Evolutionary conservation across 768 basidiomycete species (phyloP).

Genomic region (Russula foetens): DNA sequence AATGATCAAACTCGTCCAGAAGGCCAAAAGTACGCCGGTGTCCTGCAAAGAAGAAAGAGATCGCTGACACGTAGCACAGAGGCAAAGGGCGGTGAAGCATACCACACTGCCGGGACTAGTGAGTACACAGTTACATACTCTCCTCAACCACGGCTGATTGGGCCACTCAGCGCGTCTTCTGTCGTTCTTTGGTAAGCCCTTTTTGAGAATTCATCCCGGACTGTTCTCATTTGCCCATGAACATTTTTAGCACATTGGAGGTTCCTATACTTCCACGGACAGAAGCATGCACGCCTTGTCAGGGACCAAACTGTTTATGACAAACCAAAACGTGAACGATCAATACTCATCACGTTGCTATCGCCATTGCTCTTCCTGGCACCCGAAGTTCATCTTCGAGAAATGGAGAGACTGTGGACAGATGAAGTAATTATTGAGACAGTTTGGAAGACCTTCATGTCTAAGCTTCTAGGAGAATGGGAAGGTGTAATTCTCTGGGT

Average conservation of each 20-base stretch:
- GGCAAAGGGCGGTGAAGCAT: background rate
- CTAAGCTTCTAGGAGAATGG: constrained; percentile 4
- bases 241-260: background rate
- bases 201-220: background rate
- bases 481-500: constrained; percentile 2
- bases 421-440: constrained; percentile 3
- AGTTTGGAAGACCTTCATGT: background rate
- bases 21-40: background rate
- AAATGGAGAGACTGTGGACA: constrained; percentile 1
- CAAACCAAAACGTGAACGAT: background rate
- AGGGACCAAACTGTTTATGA: background rate
- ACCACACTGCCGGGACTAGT: background rate
- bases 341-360: background rate
- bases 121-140: background rate
- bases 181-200: constrained; percentile 3
- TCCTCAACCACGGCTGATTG: too few relatives aligned
- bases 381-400: constrained; percentile 7
- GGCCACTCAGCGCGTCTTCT: constrained; percentile 7
- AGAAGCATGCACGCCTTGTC: background rate
- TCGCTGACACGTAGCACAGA: background rate
- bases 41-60: too few relatives aligned
- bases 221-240: too few relatives aligned
- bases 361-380: constrained; percentile 9
- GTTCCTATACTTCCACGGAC: too few relatives aligned
- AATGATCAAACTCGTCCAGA: constrained; percentile 1